Evolutionary conservation across 2,329 filamentous ascomycete genomes (phyloP), one percentile per base, ranked within the genome.

Genomic region (Apiospora phragmitis): DNA sequence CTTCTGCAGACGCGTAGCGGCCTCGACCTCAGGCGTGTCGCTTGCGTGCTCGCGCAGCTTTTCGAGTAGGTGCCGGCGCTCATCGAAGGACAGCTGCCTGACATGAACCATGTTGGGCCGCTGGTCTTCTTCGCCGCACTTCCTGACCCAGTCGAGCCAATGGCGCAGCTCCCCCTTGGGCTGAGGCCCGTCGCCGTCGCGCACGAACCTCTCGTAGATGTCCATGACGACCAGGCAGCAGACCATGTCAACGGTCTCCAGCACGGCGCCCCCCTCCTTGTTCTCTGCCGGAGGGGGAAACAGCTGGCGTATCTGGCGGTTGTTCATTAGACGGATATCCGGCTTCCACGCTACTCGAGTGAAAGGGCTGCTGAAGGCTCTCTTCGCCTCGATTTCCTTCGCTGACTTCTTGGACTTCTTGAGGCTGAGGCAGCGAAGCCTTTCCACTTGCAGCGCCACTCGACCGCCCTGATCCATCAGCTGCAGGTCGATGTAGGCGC

Each of bases 281-380:
- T 74, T 74, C 21, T 75, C 71, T 8, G 47, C 49, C 18, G 73
- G 71, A 21, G 73, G 70, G 29, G 70, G 73, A 62, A 71, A 72
- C 21, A 73, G 24, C 4, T 43, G 38, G 11, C 72, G 67, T 3
- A 18, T 32, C 32, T 75, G 72, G 16, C 35, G 14, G 45, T 74
- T 75, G 62, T 55, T 70, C 59, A 75, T 45, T 14, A 51, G 65
- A 29, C 73, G 75, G 21, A 77, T 72, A 55, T 78, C 76, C 4
- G 76, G 76, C 70, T 73, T 74, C 73, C 73, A 75, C 11, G 67
- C 68, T 7, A 75, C 35, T 1, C 73, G 47, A 16, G 68, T 69
- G 49, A 74, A 73, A 12, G 74, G 74, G 69, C 73, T 74, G 67
- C 69, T 71, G 43, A 72, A 73, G 11, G 69, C 45, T 59, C 70